Evolutionary conservation across 192 early-diverging fungal species (phyloP), one percentile per base, ranked within the genome.

Genomic region (Oehlia diaphana): DNA sequence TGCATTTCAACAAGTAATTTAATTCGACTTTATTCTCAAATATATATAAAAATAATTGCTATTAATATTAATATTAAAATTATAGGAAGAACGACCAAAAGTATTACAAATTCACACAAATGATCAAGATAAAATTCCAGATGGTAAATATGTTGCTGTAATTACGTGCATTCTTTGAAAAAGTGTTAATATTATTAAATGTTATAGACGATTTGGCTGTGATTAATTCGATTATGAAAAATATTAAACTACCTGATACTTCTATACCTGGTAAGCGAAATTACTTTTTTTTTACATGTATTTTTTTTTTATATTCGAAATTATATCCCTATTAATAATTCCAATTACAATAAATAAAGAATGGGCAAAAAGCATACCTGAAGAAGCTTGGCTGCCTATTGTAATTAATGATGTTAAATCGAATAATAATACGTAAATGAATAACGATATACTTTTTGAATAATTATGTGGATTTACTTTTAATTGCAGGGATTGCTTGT

Each of bases 321-420:
- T 58, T n/a, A 58, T 58, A 58, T 19, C 21, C 21, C 7, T 58
- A 21, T 21, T 58, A 58, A 21, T 58, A 58, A 58, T 58, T 58
- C 14, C 6, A 7, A 6, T 21, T 58, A 21, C 16, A 47, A 47
- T 12, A 47, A 12, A 47, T 47, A 47, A 39, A 70, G 68, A 70
- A 70, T 70, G 68, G 68, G 68, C 68, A 70, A 70, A 70, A 42
- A 12, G 33, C 3, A 70, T 70, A 44, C 68, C 68, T 44, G 68
- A 70, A 44, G 68, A 70, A 70, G 16, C 68, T 70, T 70, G 68
- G 68, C 47, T 70, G 23, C 68, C 68, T 70, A n/a, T 44, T n/a
- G 33, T 44, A 44, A 70, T 68, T 35, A 68, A 39, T 68, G 35
- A 68, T 37, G 19, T 8, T 35, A 33, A 70, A 9, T n/a, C 33